Evolutionary conservation across 345 rosid genomes (phyloP).

Genomic region (Fremontodendron californicum): DNA sequence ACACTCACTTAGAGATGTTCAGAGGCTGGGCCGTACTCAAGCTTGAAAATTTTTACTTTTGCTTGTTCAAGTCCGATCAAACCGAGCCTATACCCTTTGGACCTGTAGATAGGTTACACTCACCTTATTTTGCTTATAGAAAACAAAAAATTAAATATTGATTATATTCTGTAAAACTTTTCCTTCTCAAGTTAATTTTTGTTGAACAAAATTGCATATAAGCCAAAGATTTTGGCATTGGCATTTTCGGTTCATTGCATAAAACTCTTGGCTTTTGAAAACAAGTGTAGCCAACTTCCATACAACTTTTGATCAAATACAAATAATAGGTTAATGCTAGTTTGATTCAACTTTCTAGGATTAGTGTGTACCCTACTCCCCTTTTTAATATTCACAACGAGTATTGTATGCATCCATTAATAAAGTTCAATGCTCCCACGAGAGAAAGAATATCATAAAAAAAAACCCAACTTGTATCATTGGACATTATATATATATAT

Average conservation of each 20-base stretch:
- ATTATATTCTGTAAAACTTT: not conserved
- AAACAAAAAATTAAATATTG: not conserved
- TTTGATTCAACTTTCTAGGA: not conserved
- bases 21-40: too few species aligned
- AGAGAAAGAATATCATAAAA: not conserved
- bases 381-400: not conserved
- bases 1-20: not conserved
- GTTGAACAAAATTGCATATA: not conserved
- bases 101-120: too few species aligned
- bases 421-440: not conserved
- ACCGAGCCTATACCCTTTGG: too few species aligned
- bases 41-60: too few species aligned
- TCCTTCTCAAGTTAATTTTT: not conserved
- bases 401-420: not conserved
- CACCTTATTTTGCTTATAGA: not conserved
- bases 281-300: not conserved
- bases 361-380: not conserved
- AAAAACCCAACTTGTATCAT: not conserved
- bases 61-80: too few species aligned
- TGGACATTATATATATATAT: not conserved
- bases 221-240: not conserved
- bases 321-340: not conserved
- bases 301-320: not conserved
- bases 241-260: not conserved
- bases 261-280: not conserved